phyloP scores from a whole-genome alignment of 495 filamentous ascomycete species.

The Xylaria intraflava region DNA sequence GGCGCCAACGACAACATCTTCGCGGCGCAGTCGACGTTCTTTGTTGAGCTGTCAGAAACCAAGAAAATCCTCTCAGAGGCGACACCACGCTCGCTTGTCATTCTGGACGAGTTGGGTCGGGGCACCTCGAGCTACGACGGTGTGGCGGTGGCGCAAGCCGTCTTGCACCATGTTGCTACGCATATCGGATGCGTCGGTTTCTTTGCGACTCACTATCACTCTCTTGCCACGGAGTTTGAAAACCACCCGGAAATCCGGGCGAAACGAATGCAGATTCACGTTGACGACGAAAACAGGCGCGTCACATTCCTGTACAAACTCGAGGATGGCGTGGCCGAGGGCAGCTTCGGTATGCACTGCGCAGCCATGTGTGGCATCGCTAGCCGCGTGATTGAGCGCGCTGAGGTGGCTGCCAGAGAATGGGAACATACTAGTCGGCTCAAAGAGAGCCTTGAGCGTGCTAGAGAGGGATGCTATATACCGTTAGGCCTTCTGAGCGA shows the following conservation, averaged over 20 bases:
- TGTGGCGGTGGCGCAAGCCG: constrained; percentile 91
- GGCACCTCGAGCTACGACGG: constrained; percentile 94
- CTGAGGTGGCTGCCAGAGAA: constrained; percentile 82
- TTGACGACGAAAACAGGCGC: constrained; percentile 74
- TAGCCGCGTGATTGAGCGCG: constrained; percentile 70
- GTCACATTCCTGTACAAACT: constrained; percentile 96
- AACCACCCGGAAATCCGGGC: constrained; percentile 79
- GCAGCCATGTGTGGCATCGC: constrained; percentile 96
- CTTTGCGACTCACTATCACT: constrained; percentile 98
- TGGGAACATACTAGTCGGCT: constrained; percentile 93
- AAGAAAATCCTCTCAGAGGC: constrained; percentile 98
- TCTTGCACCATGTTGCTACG: constrained; percentile 88
- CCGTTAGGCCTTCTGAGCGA: constrained; percentile 89
- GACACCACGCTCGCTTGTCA: constrained; percentile 89
- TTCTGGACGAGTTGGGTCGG: constrained; percentile 93
- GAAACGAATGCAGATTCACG: constrained; percentile 86
- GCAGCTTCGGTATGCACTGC: constrained; percentile 98
- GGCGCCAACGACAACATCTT: constrained; percentile 99
- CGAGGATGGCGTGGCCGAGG: constrained; percentile 91
- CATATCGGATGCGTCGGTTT: constrained; percentile 92
- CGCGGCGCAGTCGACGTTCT: constrained; percentile 95
- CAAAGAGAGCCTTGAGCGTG: constrained; percentile 80
- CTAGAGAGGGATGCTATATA: constrained; percentile 66
- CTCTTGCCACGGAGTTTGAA: constrained; percentile 81
- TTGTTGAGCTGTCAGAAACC: constrained; percentile 94